Percentiles rank a stretch among this genome's conserved stretches.
These are phyloP conservation scores for Trichomonas tenax DNA, from an alignment of 208 protist genomes.

Conservation along the genomic window DNA sequence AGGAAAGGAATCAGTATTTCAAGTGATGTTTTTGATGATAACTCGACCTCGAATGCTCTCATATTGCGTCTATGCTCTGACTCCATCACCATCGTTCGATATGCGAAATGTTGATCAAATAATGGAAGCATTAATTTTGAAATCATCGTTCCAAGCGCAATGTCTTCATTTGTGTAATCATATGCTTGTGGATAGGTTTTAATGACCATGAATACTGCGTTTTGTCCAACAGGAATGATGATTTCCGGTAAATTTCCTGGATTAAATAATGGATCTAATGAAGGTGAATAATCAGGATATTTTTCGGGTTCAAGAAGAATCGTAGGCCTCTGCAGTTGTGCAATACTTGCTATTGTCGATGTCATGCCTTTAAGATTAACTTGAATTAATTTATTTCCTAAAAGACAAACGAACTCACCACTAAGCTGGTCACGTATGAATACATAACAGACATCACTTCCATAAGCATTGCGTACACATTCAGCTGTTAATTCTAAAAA, in stretches of 20 bases:
- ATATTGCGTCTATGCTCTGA: neutral
- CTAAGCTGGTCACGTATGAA: neutral
- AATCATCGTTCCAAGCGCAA: neutral
- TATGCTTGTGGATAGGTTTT: neutral
- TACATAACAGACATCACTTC: neutral
- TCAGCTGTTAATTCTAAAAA: neutral
- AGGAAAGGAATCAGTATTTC: neutral
- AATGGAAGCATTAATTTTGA: neutral
- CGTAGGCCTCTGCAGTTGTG: neutral
- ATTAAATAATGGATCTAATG: slow-evolving; percentile 17
- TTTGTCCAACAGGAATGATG: neutral
- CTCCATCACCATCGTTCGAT: neutral
- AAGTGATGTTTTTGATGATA: neutral
- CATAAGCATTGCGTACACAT: neutral
- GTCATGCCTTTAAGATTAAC: neutral
- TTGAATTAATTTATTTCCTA: neutral
- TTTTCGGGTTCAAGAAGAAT: neutral
- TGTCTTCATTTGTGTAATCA: neutral
- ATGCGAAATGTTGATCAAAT: neutral
- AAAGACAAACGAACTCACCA: neutral
- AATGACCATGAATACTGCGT: neutral
- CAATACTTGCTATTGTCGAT: neutral
- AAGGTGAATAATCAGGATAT: neutral
- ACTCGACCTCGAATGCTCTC: neutral
- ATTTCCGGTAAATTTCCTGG: neutral